phyloP scores from a whole-genome alignment of 2,329 filamentous ascomycete genomes.

The Graphilbum fragrans region DNA sequence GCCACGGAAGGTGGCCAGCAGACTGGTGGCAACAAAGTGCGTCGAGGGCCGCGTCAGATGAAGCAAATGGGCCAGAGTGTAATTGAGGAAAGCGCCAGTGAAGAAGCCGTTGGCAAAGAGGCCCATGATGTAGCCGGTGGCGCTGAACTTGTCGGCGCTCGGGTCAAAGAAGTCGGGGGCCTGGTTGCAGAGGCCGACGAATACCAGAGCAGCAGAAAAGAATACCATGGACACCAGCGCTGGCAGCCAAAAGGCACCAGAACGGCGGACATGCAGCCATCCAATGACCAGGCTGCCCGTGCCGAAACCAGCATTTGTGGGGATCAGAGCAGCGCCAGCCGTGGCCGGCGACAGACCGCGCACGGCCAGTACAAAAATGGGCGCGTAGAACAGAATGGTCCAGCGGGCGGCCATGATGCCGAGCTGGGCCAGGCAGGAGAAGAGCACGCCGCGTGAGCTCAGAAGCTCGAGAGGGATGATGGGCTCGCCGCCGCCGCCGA shows the following conservation, averaged over 20 bases:
- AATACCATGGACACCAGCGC: slow-evolving; percentile 46
- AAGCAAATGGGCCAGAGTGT: slow-evolving; percentile 67
- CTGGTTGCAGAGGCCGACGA: slow-evolving; percentile 38
- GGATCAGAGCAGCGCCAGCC: slow-evolving; percentile 65
- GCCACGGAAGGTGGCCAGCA: slow-evolving; percentile 68
- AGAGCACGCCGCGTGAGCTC: slow-evolving; percentile 54
- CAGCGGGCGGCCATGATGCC: slow-evolving; percentile 73
- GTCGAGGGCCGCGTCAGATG: slow-evolving; percentile 55
- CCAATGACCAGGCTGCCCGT: slow-evolving; percentile 62
- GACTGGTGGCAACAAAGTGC: slow-evolving; percentile 64
- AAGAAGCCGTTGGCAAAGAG: slow-evolving; percentile 61
- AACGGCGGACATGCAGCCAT: slow-evolving; percentile 60
- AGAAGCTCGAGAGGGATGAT: slow-evolving; percentile 64
- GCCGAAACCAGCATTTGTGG: slow-evolving; percentile 72
- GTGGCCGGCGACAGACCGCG: slow-evolving; percentile 55
- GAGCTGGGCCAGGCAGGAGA: slow-evolving; percentile 63
- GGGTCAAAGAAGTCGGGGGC: slow-evolving; percentile 24
- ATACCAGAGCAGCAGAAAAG: slow-evolving; percentile 39
- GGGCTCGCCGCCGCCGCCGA: slow-evolving; percentile 49
- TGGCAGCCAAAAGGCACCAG: slow-evolving; percentile 60
- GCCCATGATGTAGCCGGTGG: slow-evolving; percentile 41
- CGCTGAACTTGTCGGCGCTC: slow-evolving; percentile 34
- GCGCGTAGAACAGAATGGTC: slow-evolving; percentile 69
- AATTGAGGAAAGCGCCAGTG: slow-evolving; percentile 65
- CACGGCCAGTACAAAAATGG: slow-evolving; percentile 68